Percentiles rank a stretch among this genome's conserved stretches.
phyloP scores from a whole-genome alignment of 306 rosid species.

The Vachellia pachyceras region DNA sequence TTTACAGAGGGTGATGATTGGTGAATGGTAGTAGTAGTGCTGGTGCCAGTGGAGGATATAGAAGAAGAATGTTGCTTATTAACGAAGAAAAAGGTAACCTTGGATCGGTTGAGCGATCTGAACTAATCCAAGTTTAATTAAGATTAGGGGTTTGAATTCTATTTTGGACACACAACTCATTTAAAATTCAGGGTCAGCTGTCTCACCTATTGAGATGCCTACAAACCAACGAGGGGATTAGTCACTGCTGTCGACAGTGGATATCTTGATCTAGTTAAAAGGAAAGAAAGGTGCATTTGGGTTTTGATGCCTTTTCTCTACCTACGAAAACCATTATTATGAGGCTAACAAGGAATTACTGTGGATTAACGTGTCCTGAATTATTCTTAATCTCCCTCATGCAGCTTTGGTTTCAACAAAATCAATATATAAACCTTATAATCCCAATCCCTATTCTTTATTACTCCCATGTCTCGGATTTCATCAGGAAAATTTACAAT shows the following conservation, averaged over 20 bases:
- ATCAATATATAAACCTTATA: background rate
- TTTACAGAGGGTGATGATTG: too few species aligned
- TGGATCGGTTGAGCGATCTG: too few species aligned
- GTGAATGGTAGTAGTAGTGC: background rate
- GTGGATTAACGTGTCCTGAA: conserved; percentile 24
- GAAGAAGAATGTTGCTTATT: conserved; percentile 53
- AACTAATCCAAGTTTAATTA: too few species aligned
- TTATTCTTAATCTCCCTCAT: conserved; percentile 33
- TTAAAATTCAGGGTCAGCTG: too few species aligned
- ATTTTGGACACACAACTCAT: too few species aligned
- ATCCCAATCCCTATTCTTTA: conserved; percentile 19
- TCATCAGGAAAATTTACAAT: background rate
- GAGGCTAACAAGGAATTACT: conserved; percentile 40
- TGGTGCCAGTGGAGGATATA: background rate
- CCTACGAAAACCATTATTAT: conserved; percentile 31
- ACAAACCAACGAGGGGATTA: too few species aligned
- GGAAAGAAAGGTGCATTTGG: too few species aligned
- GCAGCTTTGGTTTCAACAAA: background rate
- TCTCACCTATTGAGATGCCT: too few species aligned
- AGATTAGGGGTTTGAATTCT: too few species aligned
- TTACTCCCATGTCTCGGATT: conserved; percentile 29
- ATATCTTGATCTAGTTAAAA: too few species aligned
- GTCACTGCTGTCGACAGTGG: too few species aligned
- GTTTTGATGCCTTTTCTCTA: conserved; percentile 34
- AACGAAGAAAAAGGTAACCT: background rate